Evolutionary conservation across 768 basidiomycete species (phyloP).

Genomic region (Peribolospora kevripleyi): DNA sequence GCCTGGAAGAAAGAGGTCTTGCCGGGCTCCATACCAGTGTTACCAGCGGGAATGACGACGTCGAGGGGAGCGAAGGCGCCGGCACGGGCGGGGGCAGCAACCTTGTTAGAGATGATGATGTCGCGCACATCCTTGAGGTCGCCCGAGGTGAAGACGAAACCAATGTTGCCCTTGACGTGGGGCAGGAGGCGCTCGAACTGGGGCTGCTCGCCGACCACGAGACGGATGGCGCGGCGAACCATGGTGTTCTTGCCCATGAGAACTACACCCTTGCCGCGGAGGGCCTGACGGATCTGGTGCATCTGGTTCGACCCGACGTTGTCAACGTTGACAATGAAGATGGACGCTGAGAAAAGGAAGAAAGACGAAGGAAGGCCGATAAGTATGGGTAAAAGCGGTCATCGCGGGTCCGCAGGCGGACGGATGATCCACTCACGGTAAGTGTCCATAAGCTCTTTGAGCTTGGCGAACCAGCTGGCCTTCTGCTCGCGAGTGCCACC

Average conservation of each 20-base stretch:
- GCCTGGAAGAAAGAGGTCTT: conserved; percentile 99
- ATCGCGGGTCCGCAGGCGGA: neutral
- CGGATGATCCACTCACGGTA: conserved; percentile 37
- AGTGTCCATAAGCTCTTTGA: conserved; percentile 72
- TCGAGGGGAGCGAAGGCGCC: conserved; percentile 86
- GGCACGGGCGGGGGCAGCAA: conserved; percentile 93
- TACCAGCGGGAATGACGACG: conserved; percentile 74
- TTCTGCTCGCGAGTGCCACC: conserved; percentile 30
- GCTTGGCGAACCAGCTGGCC: conserved; percentile 70
- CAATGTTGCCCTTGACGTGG: conserved; percentile 88
- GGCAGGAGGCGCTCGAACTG: conserved; percentile 92
- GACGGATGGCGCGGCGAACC: conserved; percentile 92
- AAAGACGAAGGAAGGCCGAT: neutral
- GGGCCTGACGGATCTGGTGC: conserved; percentile 83
- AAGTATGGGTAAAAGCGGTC: neutral
- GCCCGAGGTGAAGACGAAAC: conserved; percentile 82
- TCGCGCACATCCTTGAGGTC: conserved; percentile 92
- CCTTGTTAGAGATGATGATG: conserved; percentile 84
- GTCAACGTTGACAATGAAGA: conserved; percentile 98
- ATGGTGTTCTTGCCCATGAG: conserved; percentile 99
- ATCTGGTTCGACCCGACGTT: conserved; percentile 99
- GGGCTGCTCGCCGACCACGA: conserved; percentile 67
- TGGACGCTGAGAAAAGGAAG: conserved; percentile 44
- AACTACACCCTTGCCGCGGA: conserved; percentile 88
- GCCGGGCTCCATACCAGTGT: conserved; percentile 99